Conservation (phyloP, 345 rosid species). For the Citrus reticulata region DNA sequence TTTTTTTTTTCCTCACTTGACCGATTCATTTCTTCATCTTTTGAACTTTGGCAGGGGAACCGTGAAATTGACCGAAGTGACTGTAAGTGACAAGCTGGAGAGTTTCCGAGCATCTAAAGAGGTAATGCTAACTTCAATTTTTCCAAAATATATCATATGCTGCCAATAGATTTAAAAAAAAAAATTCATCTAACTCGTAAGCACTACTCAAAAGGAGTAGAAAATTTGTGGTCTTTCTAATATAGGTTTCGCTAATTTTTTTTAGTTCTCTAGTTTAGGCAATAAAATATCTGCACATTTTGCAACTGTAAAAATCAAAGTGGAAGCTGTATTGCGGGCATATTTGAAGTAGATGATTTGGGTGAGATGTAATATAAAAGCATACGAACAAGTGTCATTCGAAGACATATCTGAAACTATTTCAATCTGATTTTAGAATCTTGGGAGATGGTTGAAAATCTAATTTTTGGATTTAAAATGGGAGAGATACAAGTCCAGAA, state of each 20-base stretch:
- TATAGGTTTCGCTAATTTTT: not conserved
- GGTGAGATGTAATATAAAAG: not conserved
- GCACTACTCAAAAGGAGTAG: not conserved
- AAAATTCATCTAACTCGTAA: not conserved
- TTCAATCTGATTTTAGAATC: not conserved
- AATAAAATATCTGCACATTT: not conserved
- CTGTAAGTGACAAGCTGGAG: constrained; percentile 79
- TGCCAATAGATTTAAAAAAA: not conserved
- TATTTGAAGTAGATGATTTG: not conserved
- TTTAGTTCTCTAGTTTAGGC: not conserved
- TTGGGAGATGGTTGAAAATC: not conserved
- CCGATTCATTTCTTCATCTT: not conserved
- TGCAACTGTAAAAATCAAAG: not conserved
- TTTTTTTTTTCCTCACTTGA: not conserved
- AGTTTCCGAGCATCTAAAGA: constrained; percentile 84
- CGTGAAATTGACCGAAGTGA: constrained; percentile 63
- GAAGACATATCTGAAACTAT: not conserved
- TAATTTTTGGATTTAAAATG: not conserved
- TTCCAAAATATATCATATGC: not conserved
- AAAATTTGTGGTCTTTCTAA: not conserved
- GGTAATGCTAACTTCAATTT: constrained; percentile 35
- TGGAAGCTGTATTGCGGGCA: not conserved
- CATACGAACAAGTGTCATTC: not conserved
- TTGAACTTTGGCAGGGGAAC: constrained; percentile 46
- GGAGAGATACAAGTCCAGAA: not conserved